Evolutionary conservation across 2,329 filamentous ascomycete genomes (phyloP).

Genomic region (Aspergillus persii): DNA sequence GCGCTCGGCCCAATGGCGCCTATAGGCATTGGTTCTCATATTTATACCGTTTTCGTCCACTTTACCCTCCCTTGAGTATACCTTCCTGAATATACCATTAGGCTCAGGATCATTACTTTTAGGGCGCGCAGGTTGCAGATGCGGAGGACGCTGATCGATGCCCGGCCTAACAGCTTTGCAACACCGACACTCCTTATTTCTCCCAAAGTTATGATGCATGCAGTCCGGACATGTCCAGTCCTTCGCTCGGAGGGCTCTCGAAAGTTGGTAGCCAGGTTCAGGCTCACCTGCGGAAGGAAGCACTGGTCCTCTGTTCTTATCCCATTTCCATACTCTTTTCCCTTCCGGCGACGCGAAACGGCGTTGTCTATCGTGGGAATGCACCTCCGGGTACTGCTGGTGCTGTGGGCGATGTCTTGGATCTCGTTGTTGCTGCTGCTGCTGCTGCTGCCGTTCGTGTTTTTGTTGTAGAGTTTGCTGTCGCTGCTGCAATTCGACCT

Average conservation of each 20-base stretch:
- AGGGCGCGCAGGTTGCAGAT: too few relatives aligned
- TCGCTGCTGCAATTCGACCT: constrained; percentile 2
- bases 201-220: constrained; percentile 18
- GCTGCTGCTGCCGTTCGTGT: neutral
- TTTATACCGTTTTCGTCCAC: too few relatives aligned
- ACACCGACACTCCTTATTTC: constrained; percentile 23
- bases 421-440: constrained; percentile 1
- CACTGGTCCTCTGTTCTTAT: neutral
- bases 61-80: too few relatives aligned
- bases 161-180: constrained; percentile 28
- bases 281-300: neutral
- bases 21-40: neutral
- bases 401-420: neutral
- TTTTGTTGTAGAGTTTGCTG: constrained; percentile 2
- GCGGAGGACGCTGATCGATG: neutral
- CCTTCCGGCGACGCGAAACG: neutral
- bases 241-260: neutral
- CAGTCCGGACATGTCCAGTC: constrained; percentile 32
- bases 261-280: neutral
- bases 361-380: neutral
- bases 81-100: too few relatives aligned
- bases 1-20: neutral
- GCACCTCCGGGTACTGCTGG: neutral
- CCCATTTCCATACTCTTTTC: neutral
- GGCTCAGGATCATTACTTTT: too few relatives aligned